phyloP scores from a whole-genome alignment of 306 rosid genomes.

The Lagenaria siceraria region DNA sequence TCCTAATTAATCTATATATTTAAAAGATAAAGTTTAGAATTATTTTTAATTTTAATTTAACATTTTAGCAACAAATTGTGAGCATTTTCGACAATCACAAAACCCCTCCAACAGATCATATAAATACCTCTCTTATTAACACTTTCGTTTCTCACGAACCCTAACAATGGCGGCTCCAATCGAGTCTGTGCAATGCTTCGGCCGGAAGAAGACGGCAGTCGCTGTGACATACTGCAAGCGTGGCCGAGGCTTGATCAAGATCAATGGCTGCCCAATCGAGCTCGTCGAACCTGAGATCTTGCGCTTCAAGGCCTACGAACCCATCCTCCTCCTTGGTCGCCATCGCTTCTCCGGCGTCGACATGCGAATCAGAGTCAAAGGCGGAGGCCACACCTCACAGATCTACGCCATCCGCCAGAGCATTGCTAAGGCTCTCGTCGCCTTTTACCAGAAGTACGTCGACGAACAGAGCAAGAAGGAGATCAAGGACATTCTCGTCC shows the following conservation, averaged over 20 bases:
- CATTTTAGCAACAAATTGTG: neutral
- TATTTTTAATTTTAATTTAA: no score
- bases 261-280: slow-evolving; percentile 15
- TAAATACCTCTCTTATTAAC: neutral
- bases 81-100: neutral
- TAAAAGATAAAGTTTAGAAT: no score
- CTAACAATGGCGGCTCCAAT: slow-evolving; percentile 11
- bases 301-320: slow-evolving; percentile 13
- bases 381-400: slow-evolving; percentile 19
- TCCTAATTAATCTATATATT: no score
- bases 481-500: slow-evolving; percentile 41
- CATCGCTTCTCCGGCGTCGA: slow-evolving; percentile 13
- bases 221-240: slow-evolving; percentile 15
- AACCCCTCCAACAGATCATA: neutral
- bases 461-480: slow-evolving; percentile 19
- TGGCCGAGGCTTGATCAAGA: slow-evolving; percentile 12
- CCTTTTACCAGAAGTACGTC: slow-evolving; percentile 17
- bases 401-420: slow-evolving; percentile 18
- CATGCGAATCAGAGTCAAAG: slow-evolving; percentile 14
- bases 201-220: slow-evolving; percentile 17
- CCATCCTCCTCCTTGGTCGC: slow-evolving; percentile 10
- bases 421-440: slow-evolving; percentile 15
- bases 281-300: slow-evolving; percentile 14
- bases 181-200: slow-evolving; percentile 16
- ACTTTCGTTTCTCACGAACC: neutral